Evolutionary conservation across 768 basidiomycete genomes (phyloP), one percentile per base, ranked within the genome.

Genomic region (Podaxis sp.): DNA sequence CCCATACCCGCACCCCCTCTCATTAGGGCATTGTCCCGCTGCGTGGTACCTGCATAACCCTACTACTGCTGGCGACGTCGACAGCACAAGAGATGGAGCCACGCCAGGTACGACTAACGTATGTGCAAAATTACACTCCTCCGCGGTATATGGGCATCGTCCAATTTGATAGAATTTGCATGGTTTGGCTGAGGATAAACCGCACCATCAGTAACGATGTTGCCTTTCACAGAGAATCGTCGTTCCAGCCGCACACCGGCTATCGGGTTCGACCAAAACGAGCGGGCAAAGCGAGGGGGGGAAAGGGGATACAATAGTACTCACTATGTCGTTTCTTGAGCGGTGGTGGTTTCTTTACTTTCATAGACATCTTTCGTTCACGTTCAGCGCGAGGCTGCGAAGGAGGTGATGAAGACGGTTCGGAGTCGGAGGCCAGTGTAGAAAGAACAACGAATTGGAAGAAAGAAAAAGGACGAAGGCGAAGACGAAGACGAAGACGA

Each of bases 91-190:
- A 22, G 61, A 33, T 15, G 33, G 17, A n/a, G 42, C 28, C 38
- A 55, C 7, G 17, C 71, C 64, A 53, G 76, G 71, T 28, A 71
- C 67, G 17, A 71, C 68, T 22, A 77, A 61, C 42, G 80, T 70
- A 67, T 83, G 81, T 39, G 77, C 76, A 68, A 83, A 82, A 65
- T 82, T 79, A 69, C 82, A 83, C 26, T 76, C 77, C 38, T 79
- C 77, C 36, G 76, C 76, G n/a, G 80, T 68, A 57, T 77, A 72
- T 13, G 79, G 76, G 66, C 81, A 83, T 63, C 68, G 75, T 52
- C 72, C 73, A 15, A 73, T 64, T 68, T 82, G 81, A 63, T 77
- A 83, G 68, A 75, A 83, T 69, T 75, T 79, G 70, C 82, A 83
- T 24, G 81, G 82, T 70, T 82, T 83, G 24, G 81, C 82, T 83